Evolutionary conservation across 2,329 filamentous ascomycete genomes (phyloP), one percentile per base, ranked within the genome.

Genomic region (Neopestalotiopsis sp.): DNA sequence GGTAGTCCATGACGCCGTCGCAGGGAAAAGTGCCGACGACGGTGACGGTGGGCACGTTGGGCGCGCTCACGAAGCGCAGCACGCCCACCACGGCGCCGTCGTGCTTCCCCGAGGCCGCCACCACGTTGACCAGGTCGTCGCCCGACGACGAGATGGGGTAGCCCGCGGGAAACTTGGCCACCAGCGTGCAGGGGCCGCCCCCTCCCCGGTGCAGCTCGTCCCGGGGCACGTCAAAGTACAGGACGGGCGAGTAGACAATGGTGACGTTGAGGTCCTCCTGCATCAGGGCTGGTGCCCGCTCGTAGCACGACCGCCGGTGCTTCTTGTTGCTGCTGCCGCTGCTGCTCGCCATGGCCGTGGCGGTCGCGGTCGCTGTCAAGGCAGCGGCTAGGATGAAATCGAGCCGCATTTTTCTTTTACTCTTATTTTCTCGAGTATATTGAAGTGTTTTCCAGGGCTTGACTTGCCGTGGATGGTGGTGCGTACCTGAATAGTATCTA

Each of bases 21-120:
- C 77, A 79, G 5, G 70, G 73, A 63, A 77, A 78, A 63, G 72
- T 75, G 61, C 75, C 76, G 30, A 79, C 70, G 30, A 58, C 53
- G 20, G 62, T 69, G 40, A 65, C 61, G 40, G 68, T 71, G 24
- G 67, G 70, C 45, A 65, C 49, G 65, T 68, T 65, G 12, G 66
- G 32, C 34, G 62, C 61, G 64, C 65, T 70, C 13, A 38, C 65
- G 65, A 78, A 75, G 56, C 70, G 68, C 69, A 74, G 65, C 3
- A 69, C 69, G 49, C 76, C 76, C 49, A 77, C 73, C 32, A 77
- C 57, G 56, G 73, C 61, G 17, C 75, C 76, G 4, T 70, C 57
- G 1, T 70, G 72, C 4, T 72, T 71, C 1, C 75, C 76, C 69
- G 73, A 58, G 68, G 73, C 69, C 32, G 72, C 70, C 20, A 61